phyloP scores from a whole-genome alignment of 441 rosid species.

The Raphanus hybrid region DNA sequence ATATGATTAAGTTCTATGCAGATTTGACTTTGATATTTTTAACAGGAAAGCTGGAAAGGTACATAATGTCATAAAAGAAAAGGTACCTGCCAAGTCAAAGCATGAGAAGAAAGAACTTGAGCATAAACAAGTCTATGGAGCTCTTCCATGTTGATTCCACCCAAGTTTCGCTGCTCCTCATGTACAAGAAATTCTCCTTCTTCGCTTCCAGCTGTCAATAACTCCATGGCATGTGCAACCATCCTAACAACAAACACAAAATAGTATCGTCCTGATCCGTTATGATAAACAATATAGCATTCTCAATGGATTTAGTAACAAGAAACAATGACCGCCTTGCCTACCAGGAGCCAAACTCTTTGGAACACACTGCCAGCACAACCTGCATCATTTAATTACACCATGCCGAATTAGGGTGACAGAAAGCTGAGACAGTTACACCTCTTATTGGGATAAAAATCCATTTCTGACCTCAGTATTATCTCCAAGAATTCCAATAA shows the following conservation, averaged over 20 bases:
- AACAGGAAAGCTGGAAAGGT: background rate
- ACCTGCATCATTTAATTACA: constrained; percentile 59
- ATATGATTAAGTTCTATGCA: background rate
- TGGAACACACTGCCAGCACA: constrained; percentile 89
- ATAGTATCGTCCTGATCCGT: background rate
- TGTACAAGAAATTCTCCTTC: constrained; percentile 76
- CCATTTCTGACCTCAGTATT: constrained; percentile 73
- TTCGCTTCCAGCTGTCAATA: constrained; percentile 80
- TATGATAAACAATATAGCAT: constrained; percentile 23
- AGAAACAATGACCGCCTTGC: constrained; percentile 21
- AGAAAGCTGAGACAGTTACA: constrained; percentile 16
- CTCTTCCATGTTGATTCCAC: constrained; percentile 83
- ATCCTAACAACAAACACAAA: constrained; percentile 60
- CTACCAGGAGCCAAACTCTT: constrained; percentile 95
- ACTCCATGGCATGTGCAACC: constrained; percentile 89
- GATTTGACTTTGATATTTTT: background rate
- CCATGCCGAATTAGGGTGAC: constrained; percentile 18
- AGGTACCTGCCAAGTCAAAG: constrained; percentile 91
- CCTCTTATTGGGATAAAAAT: constrained; percentile 16
- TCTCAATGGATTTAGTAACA: constrained; percentile 17
- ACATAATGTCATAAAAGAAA: constrained; percentile 9
- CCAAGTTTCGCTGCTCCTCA: constrained; percentile 70
- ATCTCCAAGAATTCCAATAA: constrained; percentile 87
- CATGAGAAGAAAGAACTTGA: constrained; percentile 92
- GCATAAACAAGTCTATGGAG: constrained; percentile 93